Percentiles rank a stretch among this genome's conserved stretches.
Conservation (phyloP, 148 eudicot genomes). For the Bassia scoparia region DNA sequence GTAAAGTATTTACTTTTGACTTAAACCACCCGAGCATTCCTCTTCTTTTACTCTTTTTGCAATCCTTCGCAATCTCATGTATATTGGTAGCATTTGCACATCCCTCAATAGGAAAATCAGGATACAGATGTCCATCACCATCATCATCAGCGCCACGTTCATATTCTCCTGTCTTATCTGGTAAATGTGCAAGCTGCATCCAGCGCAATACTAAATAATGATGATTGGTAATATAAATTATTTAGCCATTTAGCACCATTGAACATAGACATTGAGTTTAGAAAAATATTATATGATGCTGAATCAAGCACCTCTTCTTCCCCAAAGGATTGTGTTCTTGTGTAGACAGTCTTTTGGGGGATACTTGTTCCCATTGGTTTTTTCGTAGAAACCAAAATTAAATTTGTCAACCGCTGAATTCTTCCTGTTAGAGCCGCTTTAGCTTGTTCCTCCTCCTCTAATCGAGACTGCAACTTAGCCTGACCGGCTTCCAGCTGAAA, state of each 20-base stretch:
- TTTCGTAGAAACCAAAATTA: constrained; percentile 74
- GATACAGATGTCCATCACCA: constrained; percentile 19
- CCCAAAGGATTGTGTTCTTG: constrained; percentile 49
- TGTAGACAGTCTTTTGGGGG: constrained; percentile 37
- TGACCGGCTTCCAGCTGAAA: constrained; percentile 74
- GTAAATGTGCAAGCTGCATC: constrained; percentile 30
- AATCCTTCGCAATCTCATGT: constrained; percentile 18
- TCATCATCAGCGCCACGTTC: not conserved
- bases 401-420: constrained; percentile 72
- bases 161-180: constrained; percentile 22
- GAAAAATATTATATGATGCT: not conserved
- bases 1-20: constrained; percentile 14
- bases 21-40: constrained; percentile 33
- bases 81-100: constrained; percentile 8
- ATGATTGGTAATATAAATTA: not conserved
- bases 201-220: constrained; percentile 4
- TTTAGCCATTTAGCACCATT: not conserved
- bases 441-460: constrained; percentile 78
- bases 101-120: constrained; percentile 15
- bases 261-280: not conserved
- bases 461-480: constrained; percentile 53
- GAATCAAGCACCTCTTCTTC: constrained; percentile 42
- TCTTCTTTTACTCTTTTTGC: constrained; percentile 21
- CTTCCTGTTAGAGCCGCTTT: constrained; percentile 84
- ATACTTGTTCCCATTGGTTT: constrained; percentile 37